Evolutionary conservation across 371 early-diverging fungal genomes (phyloP), one percentile per base, ranked within the genome.

Genomic region (Actinomucor elegans): DNA sequence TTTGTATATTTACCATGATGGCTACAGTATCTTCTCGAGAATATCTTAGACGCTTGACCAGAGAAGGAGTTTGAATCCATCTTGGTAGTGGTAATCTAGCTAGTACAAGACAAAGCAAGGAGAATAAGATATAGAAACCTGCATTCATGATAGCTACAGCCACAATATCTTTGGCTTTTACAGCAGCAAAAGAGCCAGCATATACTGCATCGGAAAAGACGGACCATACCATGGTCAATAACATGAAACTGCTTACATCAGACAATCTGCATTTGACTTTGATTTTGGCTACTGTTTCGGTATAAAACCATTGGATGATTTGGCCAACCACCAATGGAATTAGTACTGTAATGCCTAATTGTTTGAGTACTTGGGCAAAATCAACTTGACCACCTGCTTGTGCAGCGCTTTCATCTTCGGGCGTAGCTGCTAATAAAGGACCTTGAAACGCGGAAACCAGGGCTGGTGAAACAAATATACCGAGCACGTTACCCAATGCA

Each of bases 131-230:
- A 37, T 78, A 86, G 27, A 80, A 73, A 9, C 66, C 60, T 6
- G 78, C 74, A 48, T 75, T 77, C 31, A 87, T 62, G 11, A 80
- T 64, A 21, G 80, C 77, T 15, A 87, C 68, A 10, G 81, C 80
- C 34, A 83, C 64, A 35, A 86, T 70, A 46, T 81, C 83, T 4
- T 74, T 79, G 1, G 84, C 71, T 6, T 69, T 60, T 10, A 85
- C 75, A 14, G 72, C 58, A 1, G 74, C 52, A 47, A 77, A 82
- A 1, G 84, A 79, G 14, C 83, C 64, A 31, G 81, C 68, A 48
- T 79, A 49, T 36, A 90, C 84, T 1, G 88, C 85, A 64, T 90
- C 88, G 52, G 85, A 84, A 58, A 89, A 90, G 12, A 87, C 85
- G 17, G 81, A 79, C 87, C 86, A 89, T 10, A 90, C 88, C 52